A percentile compares a stretch with the other conserved stretches of the same genome.
These are phyloP conservation scores for Naganishia liquefaciens DNA, from an alignment of 1,284 basidiomycete species.

Conservation along the genomic window DNA sequence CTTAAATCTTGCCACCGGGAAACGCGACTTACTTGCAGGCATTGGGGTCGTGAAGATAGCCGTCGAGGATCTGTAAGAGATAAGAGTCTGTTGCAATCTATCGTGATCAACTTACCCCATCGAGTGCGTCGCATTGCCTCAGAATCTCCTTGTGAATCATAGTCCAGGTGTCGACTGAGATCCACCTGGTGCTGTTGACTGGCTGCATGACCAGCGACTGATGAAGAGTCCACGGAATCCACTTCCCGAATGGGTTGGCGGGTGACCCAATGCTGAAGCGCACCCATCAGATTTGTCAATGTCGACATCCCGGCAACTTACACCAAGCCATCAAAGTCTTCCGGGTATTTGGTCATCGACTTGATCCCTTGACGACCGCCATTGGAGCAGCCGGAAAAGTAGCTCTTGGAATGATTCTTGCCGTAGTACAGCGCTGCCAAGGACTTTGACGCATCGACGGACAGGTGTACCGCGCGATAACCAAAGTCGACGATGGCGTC, in stretches of 20 bases:
- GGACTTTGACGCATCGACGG: conserved; percentile 3
- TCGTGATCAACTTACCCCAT: conserved; percentile 6
- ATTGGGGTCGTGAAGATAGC: conserved; percentile 7
- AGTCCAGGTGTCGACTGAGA: conserved; percentile 8
- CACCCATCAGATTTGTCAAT: too few species aligned
- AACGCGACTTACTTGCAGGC: conserved; percentile 15
- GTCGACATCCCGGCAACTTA: too few species aligned
- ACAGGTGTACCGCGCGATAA: conserved; percentile 21
- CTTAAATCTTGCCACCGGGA: not conserved
- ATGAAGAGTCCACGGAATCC: conserved; percentile 17
- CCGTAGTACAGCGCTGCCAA: conserved; percentile 11
- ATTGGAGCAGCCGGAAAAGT: conserved; percentile 16
- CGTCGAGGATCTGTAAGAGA: conserved; percentile 1
- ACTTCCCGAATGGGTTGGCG: conserved; percentile 14
- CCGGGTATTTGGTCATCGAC: not conserved
- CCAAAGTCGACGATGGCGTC: conserved; percentile 24
- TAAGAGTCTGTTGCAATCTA: not conserved
- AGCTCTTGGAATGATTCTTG: conserved; percentile 12
- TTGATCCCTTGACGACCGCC: conserved; percentile 16
- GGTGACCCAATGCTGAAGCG: conserved; percentile 10
- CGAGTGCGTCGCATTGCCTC: conserved; percentile 22
- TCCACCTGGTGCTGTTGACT: conserved; percentile 20
- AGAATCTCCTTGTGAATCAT: conserved; percentile 11
- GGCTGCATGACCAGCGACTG: conserved; percentile 23
- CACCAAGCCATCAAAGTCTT: conserved; percentile 22